Evolutionary conservation across 2,329 filamentous ascomycete genomes (phyloP).

Genomic region (Diplodia mutila): DNA sequence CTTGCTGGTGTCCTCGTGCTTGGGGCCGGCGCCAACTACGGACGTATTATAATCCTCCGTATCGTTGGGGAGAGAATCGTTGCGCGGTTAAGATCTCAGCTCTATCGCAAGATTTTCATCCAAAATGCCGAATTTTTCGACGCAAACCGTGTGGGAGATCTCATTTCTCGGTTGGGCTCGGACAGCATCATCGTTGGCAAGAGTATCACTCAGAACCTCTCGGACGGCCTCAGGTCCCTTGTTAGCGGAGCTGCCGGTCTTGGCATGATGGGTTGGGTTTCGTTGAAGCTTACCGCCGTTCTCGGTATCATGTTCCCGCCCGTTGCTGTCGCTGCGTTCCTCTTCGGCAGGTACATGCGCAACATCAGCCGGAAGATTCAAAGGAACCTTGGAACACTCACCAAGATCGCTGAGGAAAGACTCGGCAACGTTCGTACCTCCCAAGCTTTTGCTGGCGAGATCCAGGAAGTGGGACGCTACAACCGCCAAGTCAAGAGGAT

Average conservation of each 20-base stretch:
- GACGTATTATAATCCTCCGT: constrained; percentile 86
- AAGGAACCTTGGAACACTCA: constrained; percentile 87
- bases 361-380: constrained; percentile 92
- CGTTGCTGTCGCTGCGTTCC: constrained; percentile 84
- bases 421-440: constrained; percentile 95
- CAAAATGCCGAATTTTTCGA: constrained; percentile 99
- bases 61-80: constrained; percentile 97
- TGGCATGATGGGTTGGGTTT: constrained; percentile 93
- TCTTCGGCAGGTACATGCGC: constrained; percentile 87
- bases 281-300: constrained; percentile 84
- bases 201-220: constrained; percentile 96
- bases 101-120: constrained; percentile 91
- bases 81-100: constrained; percentile 80
- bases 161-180: constrained; percentile 92
- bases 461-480: constrained; percentile 87
- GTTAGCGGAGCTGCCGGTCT: constrained; percentile 92
- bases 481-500: constrained; percentile 91
- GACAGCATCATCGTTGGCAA: constrained; percentile 98
- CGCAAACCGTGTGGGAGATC: constrained; percentile 91
- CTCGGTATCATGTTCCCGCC: constrained; percentile 87
- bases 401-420: constrained; percentile 98
- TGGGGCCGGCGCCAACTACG: constrained; percentile 90
- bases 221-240: constrained; percentile 87
- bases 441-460: constrained; percentile 93
- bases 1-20: constrained; percentile 74